Evolutionary conservation across 192 early-diverging fungal species (phyloP).

Genomic region (Backusella westeae): DNA sequence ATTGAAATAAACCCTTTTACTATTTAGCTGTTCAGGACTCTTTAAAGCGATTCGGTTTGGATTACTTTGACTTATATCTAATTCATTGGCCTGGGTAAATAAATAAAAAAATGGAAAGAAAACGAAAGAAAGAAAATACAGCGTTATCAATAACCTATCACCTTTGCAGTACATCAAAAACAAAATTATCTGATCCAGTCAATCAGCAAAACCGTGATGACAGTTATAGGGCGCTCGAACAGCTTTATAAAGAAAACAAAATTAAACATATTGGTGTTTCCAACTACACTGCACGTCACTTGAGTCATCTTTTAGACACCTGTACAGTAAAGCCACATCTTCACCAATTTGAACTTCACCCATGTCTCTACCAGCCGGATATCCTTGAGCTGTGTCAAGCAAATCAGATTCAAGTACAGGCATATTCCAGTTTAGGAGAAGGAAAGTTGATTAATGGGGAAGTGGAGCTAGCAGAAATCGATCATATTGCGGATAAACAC

Average conservation of each 20-base stretch:
- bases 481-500: conserved; percentile 24
- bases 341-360: conserved; percentile 73
- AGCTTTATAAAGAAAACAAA: conserved; percentile 54
- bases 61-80: conserved; percentile 73
- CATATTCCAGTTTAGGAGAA: conserved; percentile 74
- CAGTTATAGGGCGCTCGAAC: conserved; percentile 65
- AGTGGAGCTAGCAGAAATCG: conserved; percentile 20
- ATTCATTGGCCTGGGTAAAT: conserved; percentile 77
- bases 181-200: conserved; percentile 31
- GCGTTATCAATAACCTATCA: background rate
- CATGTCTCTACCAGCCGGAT: conserved; percentile 54
- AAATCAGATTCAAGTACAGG: conserved; percentile 59
- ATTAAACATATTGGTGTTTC: conserved; percentile 69
- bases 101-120: background rate
- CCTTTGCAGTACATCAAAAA: conserved; percentile 16
- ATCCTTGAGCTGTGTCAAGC: conserved; percentile 53
- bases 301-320: conserved; percentile 55
- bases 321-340: conserved; percentile 62
- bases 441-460: conserved; percentile 39
- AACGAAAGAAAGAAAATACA: background rate
- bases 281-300: conserved; percentile 62
- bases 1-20: background rate
- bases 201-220: conserved; percentile 51
- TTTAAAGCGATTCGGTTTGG: conserved; percentile 54
- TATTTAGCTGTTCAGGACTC: conserved; percentile 52